These are phyloP conservation scores for Sporothrix protearum DNA, from an alignment of 2,329 filamentous ascomycete genomes.

Conservation along the genomic window DNA sequence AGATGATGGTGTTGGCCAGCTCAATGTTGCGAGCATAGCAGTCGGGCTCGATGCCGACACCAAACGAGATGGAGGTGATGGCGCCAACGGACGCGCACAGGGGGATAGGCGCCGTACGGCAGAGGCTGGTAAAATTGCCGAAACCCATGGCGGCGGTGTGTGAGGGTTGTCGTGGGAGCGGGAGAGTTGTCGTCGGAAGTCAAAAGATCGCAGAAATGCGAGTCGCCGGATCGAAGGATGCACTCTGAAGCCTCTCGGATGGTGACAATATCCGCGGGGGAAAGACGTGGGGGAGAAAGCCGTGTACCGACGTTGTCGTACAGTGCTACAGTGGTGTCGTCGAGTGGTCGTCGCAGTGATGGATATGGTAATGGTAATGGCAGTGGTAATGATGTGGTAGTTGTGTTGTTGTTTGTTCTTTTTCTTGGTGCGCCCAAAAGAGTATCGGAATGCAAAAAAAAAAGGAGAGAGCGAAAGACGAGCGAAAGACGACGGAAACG, in stretches of 20 bases:
- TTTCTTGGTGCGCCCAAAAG: not conserved
- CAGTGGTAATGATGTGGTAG: not conserved
- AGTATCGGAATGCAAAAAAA: not conserved
- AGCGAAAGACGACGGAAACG: not conserved
- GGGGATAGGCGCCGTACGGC: conserved; percentile 78
- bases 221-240: not conserved
- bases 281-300: not conserved
- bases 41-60: conserved; percentile 76
- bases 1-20: conserved; percentile 96
- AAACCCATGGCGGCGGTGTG: conserved; percentile 67
- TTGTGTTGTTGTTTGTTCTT: not conserved
- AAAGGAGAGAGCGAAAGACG: not conserved
- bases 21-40: conserved; percentile 96
- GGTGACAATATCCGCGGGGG: not conserved
- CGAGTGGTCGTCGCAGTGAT: not conserved
- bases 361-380: not conserved
- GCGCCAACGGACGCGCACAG: conserved; percentile 82
- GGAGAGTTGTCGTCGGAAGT: not conserved
- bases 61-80: conserved; percentile 62
- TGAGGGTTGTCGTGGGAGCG: not conserved
- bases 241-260: not conserved
- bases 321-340: not conserved
- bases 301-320: not conserved
- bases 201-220: not conserved
- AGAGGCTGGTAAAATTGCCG: conserved; percentile 85